Base-by-base conservation (phyloP, 495 filamentous ascomycete genomes). In the Penicillium canescens region DNA sequence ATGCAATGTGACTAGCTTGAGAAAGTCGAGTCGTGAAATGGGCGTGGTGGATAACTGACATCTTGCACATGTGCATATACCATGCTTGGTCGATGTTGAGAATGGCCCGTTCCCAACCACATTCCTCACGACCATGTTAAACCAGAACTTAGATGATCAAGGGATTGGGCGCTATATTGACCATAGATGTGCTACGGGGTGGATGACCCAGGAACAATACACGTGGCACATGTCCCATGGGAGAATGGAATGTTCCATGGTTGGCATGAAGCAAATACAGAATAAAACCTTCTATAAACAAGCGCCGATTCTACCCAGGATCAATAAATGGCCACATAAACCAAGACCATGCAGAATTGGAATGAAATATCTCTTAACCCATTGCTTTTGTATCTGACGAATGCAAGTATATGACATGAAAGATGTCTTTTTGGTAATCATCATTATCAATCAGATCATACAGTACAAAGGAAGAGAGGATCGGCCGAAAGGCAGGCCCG, bases 361-460 rank as follows among this genome's bases (percentile, higher is more conserved):
- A 42, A 23, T 33, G 42, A 51, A 42, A 43, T 51, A 18, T 61
- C 65, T 70, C 65, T 18, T 68, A 61, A 62, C 63, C 62, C 67
- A 62, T 63, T 70, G 62, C 64, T 69, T 71, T 70, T 68, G 61
- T 71, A 65, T 60, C 58, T 63, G 63, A 63, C 58, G 59, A 66
- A 64, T 59, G 63, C 60, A 71, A 63, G 57, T 61, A 68, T 61
- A 50, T 70, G 71, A 74, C 69, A 74, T 61, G 56, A 47, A 57
- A 60, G 66, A 62, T 67, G 62, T 60, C 63, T 68, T 71, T 68
- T 64, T 53, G 60, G 60, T 36, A 71, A 67, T 72, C 67, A 72
- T 74, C 71, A 71, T 74, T 69, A 73, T 74, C 63, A 67, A 70
- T 62, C 69, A 70, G 56, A 66, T 74, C 71, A 69, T 74, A 74